A percentile compares a stretch with the other conserved stretches of the same genome.
Evolutionary conservation across 805 yeast species (phyloP).

Genomic region (Torulaspora delbrueckii): DNA sequence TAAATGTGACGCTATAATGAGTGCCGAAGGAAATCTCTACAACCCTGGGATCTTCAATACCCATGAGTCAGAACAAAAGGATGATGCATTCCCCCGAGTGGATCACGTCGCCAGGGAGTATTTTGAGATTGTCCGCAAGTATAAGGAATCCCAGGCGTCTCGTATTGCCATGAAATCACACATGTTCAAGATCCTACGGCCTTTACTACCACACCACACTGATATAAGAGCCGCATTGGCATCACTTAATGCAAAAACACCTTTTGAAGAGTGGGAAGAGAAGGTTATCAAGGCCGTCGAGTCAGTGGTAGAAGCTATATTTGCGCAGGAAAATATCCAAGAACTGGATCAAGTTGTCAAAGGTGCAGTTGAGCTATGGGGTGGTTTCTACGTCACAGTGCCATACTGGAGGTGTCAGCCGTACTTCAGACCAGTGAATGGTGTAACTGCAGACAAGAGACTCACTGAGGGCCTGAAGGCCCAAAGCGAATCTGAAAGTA

Average conservation of each 20-base stretch:
- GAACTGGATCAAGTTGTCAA: slow-evolving; percentile 50
- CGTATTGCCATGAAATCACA: slow-evolving; percentile 85
- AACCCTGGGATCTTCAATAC: slow-evolving; percentile 82
- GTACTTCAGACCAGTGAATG: slow-evolving; percentile 83
- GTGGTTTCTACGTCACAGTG: slow-evolving; percentile 70
- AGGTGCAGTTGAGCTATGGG: slow-evolving; percentile 64
- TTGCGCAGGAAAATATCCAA: slow-evolving; percentile 45
- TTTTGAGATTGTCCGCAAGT: slow-evolving; percentile 66
- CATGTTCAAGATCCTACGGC: slow-evolving; percentile 77
- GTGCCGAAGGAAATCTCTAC: slow-evolving; percentile 91
- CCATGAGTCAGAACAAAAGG: slow-evolving; percentile 41
- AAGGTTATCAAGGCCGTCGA: slow-evolving; percentile 63
- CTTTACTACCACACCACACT: slow-evolving; percentile 71
- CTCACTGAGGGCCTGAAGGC: slow-evolving; percentile 26
- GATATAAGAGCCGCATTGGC: slow-evolving; percentile 77
- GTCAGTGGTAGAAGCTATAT: slow-evolving; percentile 53
- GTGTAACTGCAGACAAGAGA: slow-evolving; percentile 51
- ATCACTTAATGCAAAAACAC: slow-evolving; percentile 39
- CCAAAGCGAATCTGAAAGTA: slow-evolving; percentile 7
- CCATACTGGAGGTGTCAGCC: slow-evolving; percentile 99
- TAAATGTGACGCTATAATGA: slow-evolving; percentile 88
- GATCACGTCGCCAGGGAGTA: slow-evolving; percentile 81
- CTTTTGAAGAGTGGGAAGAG: slow-evolving; percentile 47
- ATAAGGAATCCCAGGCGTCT: slow-evolving; percentile 53
- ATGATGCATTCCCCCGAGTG: slow-evolving; percentile 76